Percentiles rank a stretch among this genome's conserved stretches.
Conservation (phyloP, 2,329 filamentous ascomycete genomes). For the Davidsoniella australis region DNA sequence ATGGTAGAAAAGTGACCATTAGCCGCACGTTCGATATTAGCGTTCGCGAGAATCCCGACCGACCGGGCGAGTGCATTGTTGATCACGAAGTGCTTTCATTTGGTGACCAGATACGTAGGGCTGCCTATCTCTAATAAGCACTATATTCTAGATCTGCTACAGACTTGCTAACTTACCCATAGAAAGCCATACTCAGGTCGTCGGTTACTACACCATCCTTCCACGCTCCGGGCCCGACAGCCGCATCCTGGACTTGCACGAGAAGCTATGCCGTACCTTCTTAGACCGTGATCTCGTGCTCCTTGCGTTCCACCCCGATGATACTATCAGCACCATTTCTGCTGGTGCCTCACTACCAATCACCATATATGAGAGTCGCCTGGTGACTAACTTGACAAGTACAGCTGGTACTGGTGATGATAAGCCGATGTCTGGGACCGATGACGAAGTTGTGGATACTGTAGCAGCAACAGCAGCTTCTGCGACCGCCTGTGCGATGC, state of each 20-base stretch:
- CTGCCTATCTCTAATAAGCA: not conserved
- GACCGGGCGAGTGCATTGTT: not conserved
- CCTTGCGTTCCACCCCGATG: slow-evolving; percentile 64
- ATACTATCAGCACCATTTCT: slow-evolving; percentile 34
- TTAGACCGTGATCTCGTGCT: slow-evolving; percentile 82
- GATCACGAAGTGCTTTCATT: slow-evolving; percentile 2
- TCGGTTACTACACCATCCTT: slow-evolving; percentile 81
- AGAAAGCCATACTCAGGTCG: slow-evolving; percentile 62
- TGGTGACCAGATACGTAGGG: slow-evolving; percentile 1
- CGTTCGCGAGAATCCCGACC: slow-evolving; percentile 45
- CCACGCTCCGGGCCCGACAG: slow-evolving; percentile 53
- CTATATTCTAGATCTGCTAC: not conserved
- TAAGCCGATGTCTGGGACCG: slow-evolving; percentile 28
- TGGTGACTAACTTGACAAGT: not conserved
- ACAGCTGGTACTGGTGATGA: not conserved
- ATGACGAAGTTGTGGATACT: slow-evolving; percentile 49
- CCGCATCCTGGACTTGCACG: slow-evolving; percentile 57
- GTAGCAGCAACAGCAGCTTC: slow-evolving; percentile 33
- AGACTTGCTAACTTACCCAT: slow-evolving; percentile 46
- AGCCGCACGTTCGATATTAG: slow-evolving; percentile 75
- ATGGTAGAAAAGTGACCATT: slow-evolving; percentile 76
- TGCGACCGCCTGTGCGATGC: slow-evolving; percentile 32
- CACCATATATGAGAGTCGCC: slow-evolving; percentile 66
- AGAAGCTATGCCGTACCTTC: slow-evolving; percentile 53
- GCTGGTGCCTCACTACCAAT: slow-evolving; percentile 69